Evolutionary conservation across 2,329 filamentous ascomycete species (phyloP), one percentile per base, ranked within the genome.

Genomic region (Scedosporium minutisporum): DNA sequence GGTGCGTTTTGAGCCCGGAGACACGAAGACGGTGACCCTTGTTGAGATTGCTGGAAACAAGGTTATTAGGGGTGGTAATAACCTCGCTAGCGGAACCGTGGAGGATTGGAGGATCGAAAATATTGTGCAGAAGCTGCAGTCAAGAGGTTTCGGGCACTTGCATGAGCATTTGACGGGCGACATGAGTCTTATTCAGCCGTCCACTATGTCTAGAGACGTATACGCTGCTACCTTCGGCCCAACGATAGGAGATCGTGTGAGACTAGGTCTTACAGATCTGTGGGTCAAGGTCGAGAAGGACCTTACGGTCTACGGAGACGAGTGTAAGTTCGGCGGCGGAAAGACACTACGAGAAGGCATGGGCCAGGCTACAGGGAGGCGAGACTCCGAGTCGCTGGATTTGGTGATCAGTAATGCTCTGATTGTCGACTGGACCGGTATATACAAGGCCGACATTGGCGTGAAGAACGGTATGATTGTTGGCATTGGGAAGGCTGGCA

Each of bases 371-470:
- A 88, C 87, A 25, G 93, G 91, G 4, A 82, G 90, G 53, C 76
- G 82, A 0, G 88, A 93, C 68, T 78, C 80, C 2, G 86, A 93
- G 25, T 86, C 85, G 25, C 77, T 97, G 64, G 93, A 97, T 72
- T 83, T 93, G 57, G 90, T 96, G 25, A 85, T 97, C 64, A 91
- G 87, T 1, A 97, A 97, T 69, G 93, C 93, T 4, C 77, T 97
- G 66, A 88, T 97, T 44, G 82, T 97, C 21, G 93, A 97, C 76
- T 96, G 89, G 83, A 88, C 84, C 1, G 93, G 93, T 58, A 96
- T 97, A 70, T 96, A 91, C 80, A 97, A 97, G 77, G 93, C 93
- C 5, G 93, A 97, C 73, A 96, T 97, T 71, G 93, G 93, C 29
- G 87, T 97, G 73, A 96, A 96, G 74, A 76, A 92, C 67, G 93